Conservation (phyloP, 495 filamentous ascomycete species). For the Aspergillus campestris region DNA sequence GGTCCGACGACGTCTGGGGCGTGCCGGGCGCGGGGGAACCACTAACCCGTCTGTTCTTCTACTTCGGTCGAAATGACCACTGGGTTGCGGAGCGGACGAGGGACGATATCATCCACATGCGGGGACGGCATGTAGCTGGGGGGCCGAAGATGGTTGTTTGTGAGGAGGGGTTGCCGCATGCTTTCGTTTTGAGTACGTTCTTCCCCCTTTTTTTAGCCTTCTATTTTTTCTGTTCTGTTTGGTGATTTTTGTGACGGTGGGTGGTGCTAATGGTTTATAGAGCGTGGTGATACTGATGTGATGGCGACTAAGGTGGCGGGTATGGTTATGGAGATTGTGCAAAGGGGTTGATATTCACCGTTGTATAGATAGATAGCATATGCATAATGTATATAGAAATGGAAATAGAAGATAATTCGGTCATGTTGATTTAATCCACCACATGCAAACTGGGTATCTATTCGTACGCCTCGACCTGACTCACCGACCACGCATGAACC, state of each 20-base stretch:
- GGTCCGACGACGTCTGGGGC: conserved; percentile 79
- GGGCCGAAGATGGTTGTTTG: conserved; percentile 67
- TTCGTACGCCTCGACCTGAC: conserved; percentile 6
- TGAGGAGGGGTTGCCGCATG: conserved; percentile 65
- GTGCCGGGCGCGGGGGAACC: conserved; percentile 33
- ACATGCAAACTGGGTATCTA: conserved; percentile 2
- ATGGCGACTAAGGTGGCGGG: conserved; percentile 56
- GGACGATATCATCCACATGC: conserved; percentile 58
- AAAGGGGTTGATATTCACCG: neutral
- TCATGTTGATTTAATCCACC: too few species aligned
- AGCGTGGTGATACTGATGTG: conserved; percentile 48
- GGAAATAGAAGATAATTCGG: too few species aligned
- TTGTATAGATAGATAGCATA: conserved; percentile 1
- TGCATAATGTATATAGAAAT: neutral
- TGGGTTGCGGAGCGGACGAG: conserved; percentile 76
- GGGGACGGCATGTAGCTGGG: conserved; percentile 31
- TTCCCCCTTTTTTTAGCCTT: neutral
- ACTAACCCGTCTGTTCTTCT: conserved; percentile 60
- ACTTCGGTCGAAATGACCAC: conserved; percentile 67
- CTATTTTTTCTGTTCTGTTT: neutral
- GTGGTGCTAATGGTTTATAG: conserved; percentile 3
- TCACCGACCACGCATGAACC: neutral
- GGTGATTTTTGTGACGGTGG: neutral
- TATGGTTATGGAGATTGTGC: conserved; percentile 51
- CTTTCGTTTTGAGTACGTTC: conserved; percentile 67